These are phyloP conservation scores for Trametes sanguinea DNA, from an alignment of 768 basidiomycete genomes.

Conservation along the genomic window DNA sequence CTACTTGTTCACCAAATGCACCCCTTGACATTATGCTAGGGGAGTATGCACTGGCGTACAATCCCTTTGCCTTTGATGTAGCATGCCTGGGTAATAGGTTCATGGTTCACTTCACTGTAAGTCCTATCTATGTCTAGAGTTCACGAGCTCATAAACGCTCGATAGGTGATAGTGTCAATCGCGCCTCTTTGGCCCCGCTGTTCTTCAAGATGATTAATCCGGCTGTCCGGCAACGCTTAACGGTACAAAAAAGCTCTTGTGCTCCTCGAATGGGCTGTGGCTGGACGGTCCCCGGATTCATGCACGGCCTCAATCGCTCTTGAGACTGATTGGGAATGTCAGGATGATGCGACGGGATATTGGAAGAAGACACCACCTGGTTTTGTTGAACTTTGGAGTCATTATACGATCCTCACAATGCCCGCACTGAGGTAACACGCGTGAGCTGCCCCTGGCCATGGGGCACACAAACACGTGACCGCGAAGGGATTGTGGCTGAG, in stretches of 20 bases:
- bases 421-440: too few relatives aligned
- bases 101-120: too few relatives aligned
- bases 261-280: neutral
- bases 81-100: too few relatives aligned
- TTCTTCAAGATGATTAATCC: neutral
- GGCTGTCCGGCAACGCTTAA: neutral
- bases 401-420: neutral
- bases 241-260: neutral
- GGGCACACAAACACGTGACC: too few relatives aligned
- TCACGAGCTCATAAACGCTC: too few relatives aligned
- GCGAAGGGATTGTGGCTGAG: too few relatives aligned
- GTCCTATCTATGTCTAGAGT: too few relatives aligned
- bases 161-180: neutral
- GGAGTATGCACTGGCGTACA: too few relatives aligned
- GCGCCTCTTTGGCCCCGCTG: neutral
- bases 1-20: too few relatives aligned
- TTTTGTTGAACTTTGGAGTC: neutral
- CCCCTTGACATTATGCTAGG: too few relatives aligned
- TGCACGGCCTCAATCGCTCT: neutral
- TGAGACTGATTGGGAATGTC: neutral
- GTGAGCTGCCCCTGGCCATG: too few relatives aligned
- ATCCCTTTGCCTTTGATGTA: too few relatives aligned
- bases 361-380: neutral
- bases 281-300: neutral
- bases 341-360: neutral